These are phyloP conservation scores for Neurospora sp. DNA, from an alignment of 495 filamentous ascomycete genomes.

Conservation along the genomic window DNA sequence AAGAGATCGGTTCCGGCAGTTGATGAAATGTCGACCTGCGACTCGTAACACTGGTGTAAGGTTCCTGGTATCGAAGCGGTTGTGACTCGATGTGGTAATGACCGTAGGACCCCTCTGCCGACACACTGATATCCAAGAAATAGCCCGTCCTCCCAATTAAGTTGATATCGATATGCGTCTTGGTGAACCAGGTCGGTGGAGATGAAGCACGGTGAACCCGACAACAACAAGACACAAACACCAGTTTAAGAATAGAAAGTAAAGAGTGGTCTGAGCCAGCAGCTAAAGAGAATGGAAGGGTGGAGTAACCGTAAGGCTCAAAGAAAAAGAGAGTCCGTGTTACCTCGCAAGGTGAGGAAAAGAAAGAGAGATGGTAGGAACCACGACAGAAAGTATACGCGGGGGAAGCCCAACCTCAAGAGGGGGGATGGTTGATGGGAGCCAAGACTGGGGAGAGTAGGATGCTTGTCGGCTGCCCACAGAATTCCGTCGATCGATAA, in stretches of 20 bases:
- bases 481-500: not conserved
- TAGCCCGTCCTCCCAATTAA: not conserved
- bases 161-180: not conserved
- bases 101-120: not conserved
- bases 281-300: slow-evolving; percentile 35
- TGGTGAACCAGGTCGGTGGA: not conserved
- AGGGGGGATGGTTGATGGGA: not conserved
- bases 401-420: slow-evolving; percentile 25
- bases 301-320: not conserved
- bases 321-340: slow-evolving; percentile 10
- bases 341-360: slow-evolving; percentile 21
- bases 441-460: not conserved
- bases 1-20: slow-evolving; percentile 8
- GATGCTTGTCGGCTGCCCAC: not conserved
- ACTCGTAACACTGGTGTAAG: slow-evolving; percentile 17
- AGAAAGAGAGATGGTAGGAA: slow-evolving; percentile 9
- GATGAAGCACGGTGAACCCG: not conserved
- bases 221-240: slow-evolving; percentile 4
- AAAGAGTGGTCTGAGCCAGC: slow-evolving; percentile 52
- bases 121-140: not conserved
- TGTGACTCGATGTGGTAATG: not conserved
- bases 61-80: not conserved
- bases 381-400: slow-evolving; percentile 22
- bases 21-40: slow-evolving; percentile 43
- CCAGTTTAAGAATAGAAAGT: slow-evolving; percentile 20